Evolutionary conservation across 768 basidiomycete species (phyloP), one percentile per base, ranked within the genome.

Genomic region (Neoboletus magnificus): DNA sequence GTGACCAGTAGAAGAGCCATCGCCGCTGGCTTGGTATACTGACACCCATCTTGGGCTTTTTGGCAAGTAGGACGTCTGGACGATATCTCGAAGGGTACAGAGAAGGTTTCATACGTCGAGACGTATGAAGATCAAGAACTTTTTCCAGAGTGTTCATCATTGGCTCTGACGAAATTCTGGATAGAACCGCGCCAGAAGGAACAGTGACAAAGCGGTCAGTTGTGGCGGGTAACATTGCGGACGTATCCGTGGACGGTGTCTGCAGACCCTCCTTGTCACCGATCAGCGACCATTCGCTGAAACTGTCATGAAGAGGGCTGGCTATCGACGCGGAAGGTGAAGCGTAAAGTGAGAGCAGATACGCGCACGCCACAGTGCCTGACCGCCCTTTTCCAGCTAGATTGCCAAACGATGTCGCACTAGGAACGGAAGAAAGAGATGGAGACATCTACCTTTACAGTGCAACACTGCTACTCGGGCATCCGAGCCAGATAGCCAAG

Each of bases 341-440:
- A 1, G 70, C 55, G 39, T 73, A 73, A 22, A 79, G 73, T 0
- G 88, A 79, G 15, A 95, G 80, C 3, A 95, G 77, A 68, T 93
- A 91, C 11, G 89, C 78, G 67, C 92, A 92, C 0, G 91, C 89
- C 59, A 94, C 80, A 0, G 89, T 93, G 10, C 93, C 93, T 0
- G 91, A 93, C 50, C 92, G 79, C 15, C 91, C 91, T 69, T 94
- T 88, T 0, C 89, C 87, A 49, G 87, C 88, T 89, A 50, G 18
- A 47, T 53, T 52, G 1, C 27, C 37, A 50, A 40, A 54, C 22
- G 40, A n/a, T 16, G 48, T 55, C 40, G 52, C 30, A 58, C 39
- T n/a, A 40, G 49, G 50, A 41, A 47, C 49, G 29, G 22, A 35
- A 25, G 20, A 20, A 39, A 46, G 46, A 51, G 36, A 27, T 10